Evolutionary conservation across 2,329 filamentous ascomycete species (phyloP), one percentile per base, ranked within the genome.

Genomic region (Magnaporthales sp.): DNA sequence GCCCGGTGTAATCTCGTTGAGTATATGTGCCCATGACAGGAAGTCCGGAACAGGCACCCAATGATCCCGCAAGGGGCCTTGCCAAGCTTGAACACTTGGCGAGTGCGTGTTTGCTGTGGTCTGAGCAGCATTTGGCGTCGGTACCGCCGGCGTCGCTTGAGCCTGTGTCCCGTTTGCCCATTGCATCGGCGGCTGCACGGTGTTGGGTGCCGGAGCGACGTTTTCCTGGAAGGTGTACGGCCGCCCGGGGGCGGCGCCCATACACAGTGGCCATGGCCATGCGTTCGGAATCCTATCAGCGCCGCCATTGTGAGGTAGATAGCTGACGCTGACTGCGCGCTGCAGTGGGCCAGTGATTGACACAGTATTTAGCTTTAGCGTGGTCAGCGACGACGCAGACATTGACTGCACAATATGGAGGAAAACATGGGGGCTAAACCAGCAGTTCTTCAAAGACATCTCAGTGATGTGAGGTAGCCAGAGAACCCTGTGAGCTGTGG

Each of bases 371-470:
- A 91, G 76, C 9, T 81, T 81, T 19, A 91, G 73, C 24, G 80
- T 81, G 68, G 83, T 78, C 13, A 91, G 74, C 2, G 74, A 78
- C 8, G 11, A 22, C 5, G 76, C 72, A 24, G 80, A 78, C 74
- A 88, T 83, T 4, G 75, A 73, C 2, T 77, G 76, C 67, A 88
- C 76, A 65, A 88, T 80, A 11, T 80, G 77, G 32, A 82, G 72
- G 32, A 91, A 78, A 1, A 86, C 79, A 56, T 83, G 78, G 0
- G 89, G 88, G 2, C 83, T 83, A 13, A 86, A 78, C 88, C 89
- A 91, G 75, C 89, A 91, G 71, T 91, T 91, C 70, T 85, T 85
- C 9, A 91, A 77, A 0, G 83, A 87, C 2, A 92, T 74, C 64
- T 86, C 78, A 68, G 85, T 79, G 27, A 91, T 74, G 70, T 84